A percentile compares a stretch with the other conserved stretches of the same genome.
phyloP scores from a whole-genome alignment of 2,329 filamentous ascomycete genomes.

The Xylariaceae sp. region DNA sequence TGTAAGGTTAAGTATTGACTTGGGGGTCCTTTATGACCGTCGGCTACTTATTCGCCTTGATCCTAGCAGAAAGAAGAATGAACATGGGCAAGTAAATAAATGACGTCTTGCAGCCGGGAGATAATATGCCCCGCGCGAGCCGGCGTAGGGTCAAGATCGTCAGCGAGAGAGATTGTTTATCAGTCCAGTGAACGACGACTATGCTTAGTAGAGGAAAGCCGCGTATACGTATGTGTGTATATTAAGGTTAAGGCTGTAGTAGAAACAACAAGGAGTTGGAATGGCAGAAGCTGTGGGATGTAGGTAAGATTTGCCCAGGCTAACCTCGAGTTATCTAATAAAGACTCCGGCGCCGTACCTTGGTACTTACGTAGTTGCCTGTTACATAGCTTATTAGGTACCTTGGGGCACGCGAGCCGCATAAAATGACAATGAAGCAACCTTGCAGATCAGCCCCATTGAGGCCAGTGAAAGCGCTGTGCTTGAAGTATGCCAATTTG shows the following conservation, averaged over 20 bases:
- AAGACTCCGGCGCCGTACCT: no score
- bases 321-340: not conserved
- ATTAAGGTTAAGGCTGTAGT: not conserved
- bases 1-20: no score
- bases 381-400: no score
- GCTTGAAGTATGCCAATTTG: no score
- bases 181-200: not conserved
- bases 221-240: not conserved
- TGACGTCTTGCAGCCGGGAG: conserved; percentile 32
- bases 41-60: no score
- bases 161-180: not conserved
- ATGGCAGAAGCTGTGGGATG: not conserved
- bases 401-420: not conserved
- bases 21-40: no score
- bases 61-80: not conserved
- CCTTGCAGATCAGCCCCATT: not conserved
- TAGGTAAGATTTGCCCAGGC: not conserved
- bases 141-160: not conserved
- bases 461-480: not conserved
- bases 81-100: not conserved
- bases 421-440: not conserved
- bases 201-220: not conserved
- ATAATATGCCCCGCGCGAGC: not conserved
- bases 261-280: not conserved
- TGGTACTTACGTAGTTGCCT: no score